phyloP scores from a whole-genome alignment of 257 asterid genomes.

The Fraxinus pennsylvanica region DNA sequence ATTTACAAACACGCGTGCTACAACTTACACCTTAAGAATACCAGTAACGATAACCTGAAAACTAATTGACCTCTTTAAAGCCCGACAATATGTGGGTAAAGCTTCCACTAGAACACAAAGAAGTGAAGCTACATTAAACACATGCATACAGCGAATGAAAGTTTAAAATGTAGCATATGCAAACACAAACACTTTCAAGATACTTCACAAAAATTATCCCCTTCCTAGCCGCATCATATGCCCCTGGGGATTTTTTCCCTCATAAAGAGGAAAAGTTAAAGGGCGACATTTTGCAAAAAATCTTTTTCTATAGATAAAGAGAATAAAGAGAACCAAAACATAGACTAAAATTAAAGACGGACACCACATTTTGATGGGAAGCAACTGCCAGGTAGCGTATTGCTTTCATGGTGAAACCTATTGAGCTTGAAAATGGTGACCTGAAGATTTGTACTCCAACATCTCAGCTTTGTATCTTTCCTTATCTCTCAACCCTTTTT shows the following conservation, averaged over 20 bases:
- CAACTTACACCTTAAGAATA: no score
- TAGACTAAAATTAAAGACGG: neutral
- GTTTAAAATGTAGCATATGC: no score
- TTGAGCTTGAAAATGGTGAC: constrained; percentile 35
- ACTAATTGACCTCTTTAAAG: no score
- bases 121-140: no score
- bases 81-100: no score
- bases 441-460: constrained; percentile 70
- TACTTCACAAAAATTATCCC: neutral
- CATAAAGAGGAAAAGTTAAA: neutral
- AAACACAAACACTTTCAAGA: no score
- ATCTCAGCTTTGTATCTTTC: constrained; percentile 86
- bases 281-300: neutral
- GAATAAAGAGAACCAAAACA: neutral
- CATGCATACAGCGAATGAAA: no score
- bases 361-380: neutral
- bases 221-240: neutral
- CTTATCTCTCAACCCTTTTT: constrained; percentile 77
- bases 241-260: neutral
- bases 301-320: neutral
- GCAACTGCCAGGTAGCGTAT: neutral
- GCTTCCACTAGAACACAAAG: no score
- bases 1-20: no score
- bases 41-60: no score
- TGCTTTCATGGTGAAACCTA: constrained; percentile 6